Conservation (phyloP, 1,139 yeast species). For the Saccharomyces hybrid region DNA sequence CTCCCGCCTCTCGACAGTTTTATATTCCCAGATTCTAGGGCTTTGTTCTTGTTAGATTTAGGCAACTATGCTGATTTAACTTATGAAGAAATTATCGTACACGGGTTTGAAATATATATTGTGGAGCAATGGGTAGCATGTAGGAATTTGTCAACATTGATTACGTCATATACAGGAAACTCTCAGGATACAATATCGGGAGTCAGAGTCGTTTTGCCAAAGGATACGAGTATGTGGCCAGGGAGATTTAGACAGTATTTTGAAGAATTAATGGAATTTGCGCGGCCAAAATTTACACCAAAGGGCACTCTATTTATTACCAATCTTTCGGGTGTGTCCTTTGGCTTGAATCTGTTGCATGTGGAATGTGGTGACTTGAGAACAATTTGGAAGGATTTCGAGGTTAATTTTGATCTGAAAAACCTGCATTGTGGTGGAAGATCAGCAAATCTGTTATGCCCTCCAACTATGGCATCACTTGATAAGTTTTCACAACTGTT, state of each 20-base stretch:
- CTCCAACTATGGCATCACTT: slow-evolving; percentile 69
- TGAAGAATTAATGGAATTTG: slow-evolving; percentile 53
- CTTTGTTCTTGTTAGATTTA: slow-evolving; percentile 42
- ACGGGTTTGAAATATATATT: slow-evolving; percentile 80
- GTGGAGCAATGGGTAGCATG: slow-evolving; percentile 92
- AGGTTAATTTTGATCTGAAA: slow-evolving; percentile 68
- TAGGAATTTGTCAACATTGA: slow-evolving; percentile 57
- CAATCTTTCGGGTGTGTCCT: slow-evolving; percentile 71
- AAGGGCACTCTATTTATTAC: slow-evolving; percentile 67
- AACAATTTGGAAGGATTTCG: slow-evolving; percentile 47
- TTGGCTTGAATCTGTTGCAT: slow-evolving; percentile 63
- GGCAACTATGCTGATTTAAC: slow-evolving; percentile 36
- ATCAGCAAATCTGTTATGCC: slow-evolving; percentile 59
- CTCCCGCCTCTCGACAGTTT: slow-evolving; percentile 18
- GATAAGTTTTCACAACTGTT: slow-evolving; percentile 79
- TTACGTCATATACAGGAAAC: slow-evolving; percentile 83
- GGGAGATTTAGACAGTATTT: slow-evolving; percentile 50
- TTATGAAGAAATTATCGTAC: slow-evolving; percentile 39
- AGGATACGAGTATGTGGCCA: slow-evolving; percentile 52
- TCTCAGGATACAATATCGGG: slow-evolving; percentile 54
- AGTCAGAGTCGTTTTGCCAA: slow-evolving; percentile 52
- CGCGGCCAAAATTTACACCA: slow-evolving; percentile 47
- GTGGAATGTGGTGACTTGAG: slow-evolving; percentile 57
- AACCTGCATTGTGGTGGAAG: slow-evolving; percentile 81
- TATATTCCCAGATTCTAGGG: slow-evolving; percentile 46